Percentiles rank a stretch among this genome's conserved stretches.
Conservation (phyloP, 306 rosid genomes). For the Astragalus glycyphyllos region DNA sequence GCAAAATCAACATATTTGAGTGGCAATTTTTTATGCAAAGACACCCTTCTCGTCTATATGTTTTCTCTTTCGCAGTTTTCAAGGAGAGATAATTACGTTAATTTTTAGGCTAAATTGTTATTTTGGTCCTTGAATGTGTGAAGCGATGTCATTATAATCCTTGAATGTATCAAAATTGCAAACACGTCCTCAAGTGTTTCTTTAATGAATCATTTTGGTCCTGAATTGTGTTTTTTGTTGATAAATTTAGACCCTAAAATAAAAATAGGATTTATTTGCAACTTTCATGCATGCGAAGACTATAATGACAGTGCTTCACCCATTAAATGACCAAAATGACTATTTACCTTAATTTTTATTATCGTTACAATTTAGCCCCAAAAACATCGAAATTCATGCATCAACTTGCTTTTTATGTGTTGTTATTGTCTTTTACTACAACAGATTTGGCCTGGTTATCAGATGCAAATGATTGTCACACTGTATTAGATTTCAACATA, state of each 20-base stretch:
- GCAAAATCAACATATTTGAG: conserved; percentile 19
- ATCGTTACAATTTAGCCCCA: not conserved
- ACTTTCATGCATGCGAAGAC: no score
- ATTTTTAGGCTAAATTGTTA: no score
- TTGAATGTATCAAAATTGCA: no score
- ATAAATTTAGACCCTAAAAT: no score
- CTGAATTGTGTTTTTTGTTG: no score
- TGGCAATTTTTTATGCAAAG: conserved; percentile 20
- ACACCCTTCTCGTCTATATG: not conserved
- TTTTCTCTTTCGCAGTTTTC: not conserved
- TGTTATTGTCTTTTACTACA: not conserved
- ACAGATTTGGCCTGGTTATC: not conserved
- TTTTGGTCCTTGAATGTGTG: no score
- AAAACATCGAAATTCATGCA: not conserved
- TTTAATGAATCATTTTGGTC: no score
- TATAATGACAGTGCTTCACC: no score
- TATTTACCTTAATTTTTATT: not conserved
- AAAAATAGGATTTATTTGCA: no score
- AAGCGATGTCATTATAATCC: no score
- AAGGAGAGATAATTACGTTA: not conserved
- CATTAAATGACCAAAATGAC: no score
- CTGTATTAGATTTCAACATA: not conserved
- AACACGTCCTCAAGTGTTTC: no score
- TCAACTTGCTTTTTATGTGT: not conserved
- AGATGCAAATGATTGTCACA: not conserved